Percentiles rank a stretch among this genome's conserved stretches.
These are phyloP conservation scores for Curvularia hawaiiensis DNA, from an alignment of 2,329 filamentous ascomycete species.

Conservation along the genomic window DNA sequence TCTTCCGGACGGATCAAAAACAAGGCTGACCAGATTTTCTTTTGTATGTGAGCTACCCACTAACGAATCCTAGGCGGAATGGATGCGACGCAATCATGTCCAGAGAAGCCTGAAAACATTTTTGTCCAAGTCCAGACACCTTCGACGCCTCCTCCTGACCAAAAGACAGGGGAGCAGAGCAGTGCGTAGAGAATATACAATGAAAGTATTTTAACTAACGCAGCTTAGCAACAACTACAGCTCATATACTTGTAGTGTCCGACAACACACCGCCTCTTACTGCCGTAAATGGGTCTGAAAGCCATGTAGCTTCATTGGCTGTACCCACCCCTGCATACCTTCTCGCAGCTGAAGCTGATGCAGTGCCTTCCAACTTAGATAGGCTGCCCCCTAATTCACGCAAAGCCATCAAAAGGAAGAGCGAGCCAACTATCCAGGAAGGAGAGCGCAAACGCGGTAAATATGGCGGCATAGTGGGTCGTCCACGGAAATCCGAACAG, in stretches of 20 bases:
- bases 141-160: not conserved
- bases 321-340: constrained; percentile 5
- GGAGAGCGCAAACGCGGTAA: constrained; percentile 20
- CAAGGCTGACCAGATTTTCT: not conserved
- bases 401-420: constrained; percentile 25
- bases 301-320: not conserved
- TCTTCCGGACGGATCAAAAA: not conserved
- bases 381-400: constrained; percentile 23
- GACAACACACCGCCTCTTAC: not conserved
- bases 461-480: constrained; percentile 21
- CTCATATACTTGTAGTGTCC: not conserved
- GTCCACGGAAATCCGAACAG: constrained; percentile 21
- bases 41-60: no score
- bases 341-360: constrained; percentile 29
- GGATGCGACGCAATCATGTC: not conserved
- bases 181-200: not conserved
- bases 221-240: not conserved
- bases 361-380: constrained; percentile 27
- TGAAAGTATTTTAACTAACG: not conserved
- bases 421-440: constrained; percentile 10
- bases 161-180: not conserved
- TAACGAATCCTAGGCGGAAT: not conserved
- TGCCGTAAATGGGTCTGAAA: not conserved
- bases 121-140: not conserved
- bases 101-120: not conserved